Evolutionary conservation across 257 asterid genomes (phyloP).

Genomic region (Datura wrightii): DNA sequence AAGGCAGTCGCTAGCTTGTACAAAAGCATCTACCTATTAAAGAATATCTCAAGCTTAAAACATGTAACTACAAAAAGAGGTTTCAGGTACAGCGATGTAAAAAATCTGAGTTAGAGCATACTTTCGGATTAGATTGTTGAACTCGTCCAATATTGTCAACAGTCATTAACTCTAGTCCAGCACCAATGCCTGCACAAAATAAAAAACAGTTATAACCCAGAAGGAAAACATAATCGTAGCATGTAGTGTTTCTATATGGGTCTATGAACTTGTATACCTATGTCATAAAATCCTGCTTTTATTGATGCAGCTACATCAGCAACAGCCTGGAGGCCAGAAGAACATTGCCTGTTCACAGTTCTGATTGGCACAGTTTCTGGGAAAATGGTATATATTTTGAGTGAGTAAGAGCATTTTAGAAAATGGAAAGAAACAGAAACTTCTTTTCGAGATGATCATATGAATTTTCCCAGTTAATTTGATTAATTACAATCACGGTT

Average conservation of each 20-base stretch:
- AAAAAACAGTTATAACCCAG: slow-evolving; percentile 7
- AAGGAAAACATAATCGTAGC: background rate
- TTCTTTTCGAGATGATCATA: background rate
- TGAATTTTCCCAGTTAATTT: background rate
- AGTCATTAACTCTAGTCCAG: slow-evolving; percentile 92
- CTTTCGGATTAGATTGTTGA: slow-evolving; percentile 59
- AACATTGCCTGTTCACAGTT: slow-evolving; percentile 93
- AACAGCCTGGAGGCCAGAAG: slow-evolving; percentile 96
- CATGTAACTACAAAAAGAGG: background rate
- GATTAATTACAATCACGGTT: background rate
- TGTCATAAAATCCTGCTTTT: slow-evolving; percentile 86
- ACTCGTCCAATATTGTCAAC: slow-evolving; percentile 52
- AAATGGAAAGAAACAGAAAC: background rate
- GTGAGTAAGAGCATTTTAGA: background rate
- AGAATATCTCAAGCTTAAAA: slow-evolving; percentile 31
- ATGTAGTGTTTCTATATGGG: background rate
- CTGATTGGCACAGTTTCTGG: slow-evolving; percentile 81
- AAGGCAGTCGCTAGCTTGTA: slow-evolving; percentile 87
- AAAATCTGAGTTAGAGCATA: slow-evolving; percentile 37
- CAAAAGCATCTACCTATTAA: slow-evolving; percentile 59
- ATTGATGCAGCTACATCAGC: slow-evolving; percentile 95
- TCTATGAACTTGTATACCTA: slow-evolving; percentile 50
- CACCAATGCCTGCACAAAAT: slow-evolving; percentile 71
- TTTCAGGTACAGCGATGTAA: background rate
- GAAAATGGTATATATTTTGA: slow-evolving; percentile 29